Conservation (phyloP, 768 basidiomycete species). For the Stropharia rugosoannulata region DNA sequence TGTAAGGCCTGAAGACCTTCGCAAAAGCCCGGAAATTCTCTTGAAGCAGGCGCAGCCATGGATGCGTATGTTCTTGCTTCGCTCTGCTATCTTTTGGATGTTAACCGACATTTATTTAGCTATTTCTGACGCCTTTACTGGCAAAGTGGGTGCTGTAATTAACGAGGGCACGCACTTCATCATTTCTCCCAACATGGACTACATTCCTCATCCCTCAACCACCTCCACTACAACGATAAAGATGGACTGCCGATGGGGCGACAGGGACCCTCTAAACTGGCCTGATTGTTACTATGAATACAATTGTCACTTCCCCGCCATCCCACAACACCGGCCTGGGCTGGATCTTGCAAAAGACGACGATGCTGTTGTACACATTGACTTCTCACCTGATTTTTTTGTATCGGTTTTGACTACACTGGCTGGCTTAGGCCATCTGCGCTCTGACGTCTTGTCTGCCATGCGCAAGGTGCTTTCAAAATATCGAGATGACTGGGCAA, state of each 20-base stretch:
- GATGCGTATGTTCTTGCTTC: background rate
- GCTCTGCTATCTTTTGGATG: background rate
- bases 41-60: background rate
- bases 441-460: background rate
- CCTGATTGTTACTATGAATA: background rate
- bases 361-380: too few relatives aligned
- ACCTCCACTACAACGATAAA: background rate
- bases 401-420: too few relatives aligned
- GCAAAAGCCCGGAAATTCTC: background rate
- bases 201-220: slow-evolving; percentile 1
- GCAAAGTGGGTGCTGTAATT: slow-evolving; percentile 9
- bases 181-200: slow-evolving; percentile 11
- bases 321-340: too few relatives aligned
- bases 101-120: background rate
- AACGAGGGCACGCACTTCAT: slow-evolving; percentile 7
- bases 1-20: background rate
- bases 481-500: background rate
- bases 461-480: background rate
- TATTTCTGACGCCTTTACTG: background rate
- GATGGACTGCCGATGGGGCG: slow-evolving; percentile 1
- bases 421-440: background rate
- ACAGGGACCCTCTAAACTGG: slow-evolving; percentile 5
- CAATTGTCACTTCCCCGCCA: too few relatives aligned
- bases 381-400: too few relatives aligned
- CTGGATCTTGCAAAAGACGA: too few relatives aligned